A percentile compares a stretch with the other conserved stretches of the same genome.
phyloP scores from a whole-genome alignment of 345 rosid species.

The Conringia planisiliqua region DNA sequence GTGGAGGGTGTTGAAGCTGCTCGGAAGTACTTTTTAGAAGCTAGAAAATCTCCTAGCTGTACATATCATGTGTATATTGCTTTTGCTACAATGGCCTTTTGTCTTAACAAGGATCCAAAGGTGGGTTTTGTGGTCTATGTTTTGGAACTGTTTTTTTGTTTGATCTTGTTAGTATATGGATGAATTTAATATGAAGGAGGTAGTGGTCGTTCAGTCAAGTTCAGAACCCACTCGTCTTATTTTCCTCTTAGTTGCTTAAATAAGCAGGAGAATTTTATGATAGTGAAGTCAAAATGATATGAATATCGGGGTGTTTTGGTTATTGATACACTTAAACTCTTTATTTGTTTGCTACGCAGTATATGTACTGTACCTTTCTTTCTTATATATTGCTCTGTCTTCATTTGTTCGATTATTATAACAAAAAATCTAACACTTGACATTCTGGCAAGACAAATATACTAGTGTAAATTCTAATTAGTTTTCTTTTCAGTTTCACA shows the following conservation, averaged over 20 bases:
- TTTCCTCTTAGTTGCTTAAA: not conserved
- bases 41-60: constrained; percentile 78
- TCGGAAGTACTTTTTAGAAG: constrained; percentile 89
- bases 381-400: not conserved
- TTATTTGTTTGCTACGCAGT: not conserved
- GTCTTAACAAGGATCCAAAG: constrained; percentile 94
- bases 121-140: constrained; percentile 36
- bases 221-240: not conserved
- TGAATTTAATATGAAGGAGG: not conserved
- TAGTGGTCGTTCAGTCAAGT: constrained; percentile 10
- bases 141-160: not conserved
- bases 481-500: not conserved
- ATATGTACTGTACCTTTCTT: not conserved
- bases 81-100: constrained; percentile 82
- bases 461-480: not conserved
- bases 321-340: constrained; percentile 6
- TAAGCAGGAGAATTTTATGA: not conserved
- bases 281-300: not conserved
- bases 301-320: not conserved
- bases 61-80: constrained; percentile 92
- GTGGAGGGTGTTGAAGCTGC: constrained; percentile 95
- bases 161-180: not conserved
- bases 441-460: not conserved
- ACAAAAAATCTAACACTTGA: not conserved
- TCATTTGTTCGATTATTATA: not conserved